Evolutionary conservation across 257 asterid species (phyloP).

Genomic region (Solanum megistacrolobum): DNA sequence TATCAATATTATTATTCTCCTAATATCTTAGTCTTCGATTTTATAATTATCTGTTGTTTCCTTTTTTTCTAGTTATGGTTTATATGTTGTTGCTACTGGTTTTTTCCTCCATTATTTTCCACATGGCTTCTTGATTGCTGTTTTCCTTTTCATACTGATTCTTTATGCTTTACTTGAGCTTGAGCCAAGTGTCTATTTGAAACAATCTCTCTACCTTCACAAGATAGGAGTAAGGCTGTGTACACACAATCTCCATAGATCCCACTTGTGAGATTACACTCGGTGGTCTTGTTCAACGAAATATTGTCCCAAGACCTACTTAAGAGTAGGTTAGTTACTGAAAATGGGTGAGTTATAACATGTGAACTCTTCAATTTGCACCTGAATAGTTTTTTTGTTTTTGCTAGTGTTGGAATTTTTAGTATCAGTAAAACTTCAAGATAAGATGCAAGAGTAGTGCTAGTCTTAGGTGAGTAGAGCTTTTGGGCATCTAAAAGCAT

Average conservation of each 20-base stretch:
- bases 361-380: background rate
- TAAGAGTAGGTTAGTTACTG: background rate
- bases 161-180: background rate
- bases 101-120: background rate
- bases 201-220: background rate
- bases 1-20: background rate
- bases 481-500: background rate
- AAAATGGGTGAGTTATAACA: background rate
- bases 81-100: background rate
- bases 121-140: background rate
- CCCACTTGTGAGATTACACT: background rate
- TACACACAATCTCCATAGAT: background rate
- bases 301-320: background rate
- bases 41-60: background rate
- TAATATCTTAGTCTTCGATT: background rate
- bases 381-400: background rate
- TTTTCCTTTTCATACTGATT: background rate
- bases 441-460: background rate
- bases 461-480: background rate
- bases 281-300: background rate
- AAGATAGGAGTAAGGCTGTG: background rate
- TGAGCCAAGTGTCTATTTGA: background rate
- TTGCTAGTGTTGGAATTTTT: background rate
- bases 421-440: background rate
- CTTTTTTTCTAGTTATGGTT: background rate